Base-by-base conservation (phyloP, 2,329 filamentous ascomycete species). In the Claviceps cyperi region DNA sequence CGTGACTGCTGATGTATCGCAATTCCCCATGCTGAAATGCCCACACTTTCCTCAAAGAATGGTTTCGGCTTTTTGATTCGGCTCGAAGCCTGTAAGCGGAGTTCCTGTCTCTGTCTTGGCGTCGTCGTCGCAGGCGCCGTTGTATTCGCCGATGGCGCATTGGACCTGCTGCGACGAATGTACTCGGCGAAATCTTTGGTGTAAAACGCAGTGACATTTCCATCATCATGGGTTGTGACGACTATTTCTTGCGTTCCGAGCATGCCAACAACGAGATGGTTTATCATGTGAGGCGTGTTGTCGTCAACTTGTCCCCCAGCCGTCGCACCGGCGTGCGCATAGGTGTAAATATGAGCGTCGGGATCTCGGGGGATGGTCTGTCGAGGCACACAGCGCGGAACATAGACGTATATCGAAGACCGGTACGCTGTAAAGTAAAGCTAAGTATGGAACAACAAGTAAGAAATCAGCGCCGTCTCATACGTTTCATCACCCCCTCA, bases 1-100 rank as follows among this genome's bases (percentile, higher is more conserved):
- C 90, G 80, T n/a, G 86, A 87, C 54, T 81, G 70, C 53, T 79
- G 75, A 63, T 97, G 91, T 11, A 95, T 75, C 7, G 88, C 84
- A 46, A 95, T 66, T 0, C 91, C 92, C 92, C 92, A 98, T 2
- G 90, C 91, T 52, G 86, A 91, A 22, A 67, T 69, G 1, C 78
- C 78, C 2, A 95, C 88, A 60, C 85, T 89, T 38, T 84, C 77
- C 52, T 80, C 78, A 51, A 95, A 86, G 60, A 94, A 86, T 0
- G 70, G 69, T 50, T 56, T 59, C 52, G 69, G 56, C 21, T 19
- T 14, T 24, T 47, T 52, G 8, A 13, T 15, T 17, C 15, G 4
- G 43, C 43, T 24, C 24, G 13, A 62, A 14, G 28, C 19, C 15
- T 24, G 22, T 11, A 36, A 28, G 5, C n/a, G 15, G n/a, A 36